These are phyloP conservation scores for Aspergillus transmontanensis DNA, from an alignment of 2,329 filamentous ascomycete genomes.

Conservation along the genomic window DNA sequence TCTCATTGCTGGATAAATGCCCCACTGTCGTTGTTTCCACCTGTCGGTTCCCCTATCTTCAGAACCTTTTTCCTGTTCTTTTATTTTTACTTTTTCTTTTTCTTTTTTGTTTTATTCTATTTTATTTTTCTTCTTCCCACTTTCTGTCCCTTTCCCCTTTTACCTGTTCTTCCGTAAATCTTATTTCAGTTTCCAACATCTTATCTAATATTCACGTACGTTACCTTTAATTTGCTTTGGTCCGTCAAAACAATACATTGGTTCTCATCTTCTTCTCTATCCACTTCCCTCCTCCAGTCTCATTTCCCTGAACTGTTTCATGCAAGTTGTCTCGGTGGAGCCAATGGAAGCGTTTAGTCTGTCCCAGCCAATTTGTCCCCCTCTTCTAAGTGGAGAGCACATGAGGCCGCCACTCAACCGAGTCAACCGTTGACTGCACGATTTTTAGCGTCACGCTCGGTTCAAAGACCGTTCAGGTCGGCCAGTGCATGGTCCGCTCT, in stretches of 20 bases:
- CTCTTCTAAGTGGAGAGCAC: constrained; percentile 15
- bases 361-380: constrained; percentile 10
- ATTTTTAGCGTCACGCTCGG: constrained; percentile 23
- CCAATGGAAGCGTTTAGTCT: constrained; percentile 3
- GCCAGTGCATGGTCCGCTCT: constrained; percentile 24
- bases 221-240: background rate
- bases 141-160: background rate
- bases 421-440: constrained; percentile 15
- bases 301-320: constrained; percentile 21
- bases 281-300: constrained; percentile 6
- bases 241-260: background rate
- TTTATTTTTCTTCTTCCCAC: background rate
- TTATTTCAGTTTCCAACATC: background rate
- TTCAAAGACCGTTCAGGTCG: constrained; percentile 17
- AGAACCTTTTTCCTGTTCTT: background rate
- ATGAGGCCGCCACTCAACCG: constrained; percentile 13
- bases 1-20: constrained; percentile 7
- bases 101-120: background rate
- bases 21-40: background rate
- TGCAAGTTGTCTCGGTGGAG: constrained; percentile 21
- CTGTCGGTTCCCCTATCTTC: constrained; percentile 4
- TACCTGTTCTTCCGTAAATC: background rate
- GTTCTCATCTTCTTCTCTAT: background rate
- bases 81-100: background rate
- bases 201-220: background rate